A percentile compares a stretch with the other conserved stretches of the same genome.
These are phyloP conservation scores for Xylaria sp. DNA, from an alignment of 2,329 filamentous ascomycete genomes.

Conservation along the genomic window DNA sequence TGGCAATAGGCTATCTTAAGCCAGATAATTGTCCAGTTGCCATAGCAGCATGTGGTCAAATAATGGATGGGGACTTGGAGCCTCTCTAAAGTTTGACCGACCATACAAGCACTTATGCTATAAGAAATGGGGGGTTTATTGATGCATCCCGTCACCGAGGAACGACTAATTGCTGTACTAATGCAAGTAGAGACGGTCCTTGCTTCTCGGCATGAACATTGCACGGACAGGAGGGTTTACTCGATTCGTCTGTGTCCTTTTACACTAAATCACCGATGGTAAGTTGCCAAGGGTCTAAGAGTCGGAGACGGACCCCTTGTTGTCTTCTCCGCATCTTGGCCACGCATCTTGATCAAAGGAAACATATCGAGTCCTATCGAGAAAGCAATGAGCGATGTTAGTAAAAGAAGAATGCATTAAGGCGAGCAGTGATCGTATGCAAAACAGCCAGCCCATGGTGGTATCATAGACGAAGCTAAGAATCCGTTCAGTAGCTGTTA, in stretches of 20 bases:
- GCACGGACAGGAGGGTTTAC: not conserved
- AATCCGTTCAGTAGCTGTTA: not conserved
- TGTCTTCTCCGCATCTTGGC: constrained; percentile 9
- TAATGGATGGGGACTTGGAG: no score
- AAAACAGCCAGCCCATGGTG: not conserved
- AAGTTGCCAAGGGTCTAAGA: not conserved
- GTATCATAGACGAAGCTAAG: not conserved
- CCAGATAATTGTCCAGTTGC: not conserved
- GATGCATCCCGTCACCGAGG: no score
- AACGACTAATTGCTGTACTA: no score
- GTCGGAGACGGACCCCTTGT: constrained; percentile 1
- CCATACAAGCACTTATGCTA: no score
- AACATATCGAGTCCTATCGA: not conserved
- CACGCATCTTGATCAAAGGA: not conserved
- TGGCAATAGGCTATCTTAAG: not conserved
- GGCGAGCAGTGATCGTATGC: not conserved
- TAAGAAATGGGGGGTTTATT: no score
- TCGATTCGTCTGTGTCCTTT: not conserved
- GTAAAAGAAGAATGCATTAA: not conserved
- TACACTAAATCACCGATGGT: not conserved
- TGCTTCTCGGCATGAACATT: constrained; percentile 5
- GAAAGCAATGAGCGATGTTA: not conserved
- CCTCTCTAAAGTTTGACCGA: no score
- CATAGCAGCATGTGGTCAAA: no score
- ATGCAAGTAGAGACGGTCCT: not conserved